Conservation (phyloP, 192 early-diverging fungal species). For the Backusella tuberculispora region DNA sequence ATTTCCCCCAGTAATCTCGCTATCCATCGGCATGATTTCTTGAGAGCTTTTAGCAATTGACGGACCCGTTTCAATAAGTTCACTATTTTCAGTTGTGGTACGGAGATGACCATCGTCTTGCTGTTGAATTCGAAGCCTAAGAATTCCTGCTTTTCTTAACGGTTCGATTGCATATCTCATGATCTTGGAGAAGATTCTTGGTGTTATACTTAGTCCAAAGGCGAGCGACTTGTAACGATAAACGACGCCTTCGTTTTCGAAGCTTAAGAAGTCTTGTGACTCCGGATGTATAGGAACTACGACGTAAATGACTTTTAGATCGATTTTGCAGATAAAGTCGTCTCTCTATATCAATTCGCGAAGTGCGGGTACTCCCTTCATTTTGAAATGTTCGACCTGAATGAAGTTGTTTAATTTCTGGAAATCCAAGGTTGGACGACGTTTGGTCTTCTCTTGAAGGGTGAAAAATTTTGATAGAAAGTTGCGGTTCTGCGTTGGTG, state of each 20-base stretch:
- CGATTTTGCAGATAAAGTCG: slow-evolving; percentile 29
- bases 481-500: slow-evolving; percentile 8
- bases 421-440: no score
- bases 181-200: no score
- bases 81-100: not conserved
- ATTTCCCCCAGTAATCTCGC: slow-evolving; percentile 19
- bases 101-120: not conserved
- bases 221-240: no score
- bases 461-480: slow-evolving; percentile 22
- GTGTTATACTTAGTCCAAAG: no score
- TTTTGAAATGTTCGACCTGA: no score
- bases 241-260: slow-evolving; percentile 3
- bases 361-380: no score
- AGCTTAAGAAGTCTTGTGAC: slow-evolving; percentile 3
- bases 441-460: slow-evolving; percentile 19
- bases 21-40: slow-evolving; percentile 18
- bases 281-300: slow-evolving; percentile 27
- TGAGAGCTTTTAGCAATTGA: not conserved
- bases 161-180: no score
- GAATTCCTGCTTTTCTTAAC: slow-evolving; percentile 19
- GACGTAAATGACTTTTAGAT: no score
- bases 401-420: no score
- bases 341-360: slow-evolving; percentile 18
- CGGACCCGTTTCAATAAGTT: not conserved
- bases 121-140: no score